Conservation (phyloP, 2,329 filamentous ascomycete species). For the Aureobasidium zeae region DNA sequence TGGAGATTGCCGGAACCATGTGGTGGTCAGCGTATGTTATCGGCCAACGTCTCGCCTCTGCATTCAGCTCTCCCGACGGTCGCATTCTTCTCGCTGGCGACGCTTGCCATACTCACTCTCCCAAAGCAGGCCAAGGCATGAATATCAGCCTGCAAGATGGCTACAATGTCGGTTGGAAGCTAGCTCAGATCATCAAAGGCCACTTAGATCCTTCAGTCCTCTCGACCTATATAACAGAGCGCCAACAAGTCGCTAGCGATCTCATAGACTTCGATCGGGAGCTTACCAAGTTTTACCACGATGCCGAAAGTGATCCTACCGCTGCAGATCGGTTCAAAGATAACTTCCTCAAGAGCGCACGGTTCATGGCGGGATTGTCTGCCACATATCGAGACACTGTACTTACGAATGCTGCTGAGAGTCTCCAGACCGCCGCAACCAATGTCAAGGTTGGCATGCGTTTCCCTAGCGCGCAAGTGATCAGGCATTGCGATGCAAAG, state of each 20-base stretch:
- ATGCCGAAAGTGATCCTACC: constrained; percentile 16
- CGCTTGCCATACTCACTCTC: constrained; percentile 26
- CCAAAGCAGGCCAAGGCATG: constrained; percentile 41
- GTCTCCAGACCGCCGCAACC: constrained; percentile 30
- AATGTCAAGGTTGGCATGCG: constrained; percentile 39
- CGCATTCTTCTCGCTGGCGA: constrained; percentile 43
- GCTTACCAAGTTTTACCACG: constrained; percentile 16
- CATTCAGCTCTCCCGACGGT: constrained; percentile 36
- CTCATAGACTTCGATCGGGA: constrained; percentile 39
- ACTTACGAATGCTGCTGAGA: constrained; percentile 34
- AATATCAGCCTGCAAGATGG: constrained; percentile 38
- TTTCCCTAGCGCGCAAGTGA: constrained; percentile 47
- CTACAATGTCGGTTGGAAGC: constrained; percentile 38
- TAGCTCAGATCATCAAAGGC: constrained; percentile 33
- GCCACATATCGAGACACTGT: constrained; percentile 44
- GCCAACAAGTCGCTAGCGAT: constrained; percentile 36
- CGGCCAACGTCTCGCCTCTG: constrained; percentile 39
- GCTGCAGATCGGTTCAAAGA: constrained; percentile 22
- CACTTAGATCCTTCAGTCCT: constrained; percentile 32
- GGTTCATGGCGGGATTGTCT: constrained; percentile 44
- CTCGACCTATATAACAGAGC: constrained; percentile 34
- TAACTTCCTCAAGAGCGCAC: constrained; percentile 11
- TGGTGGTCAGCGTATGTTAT: constrained; percentile 46
- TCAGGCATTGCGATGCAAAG: constrained; percentile 51
- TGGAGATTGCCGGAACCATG: constrained; percentile 60